Percentiles rank a stretch among this genome's conserved stretches.
Conservation (phyloP, 192 early-diverging fungal genomes). For the Umbelopsis isabellina region DNA sequence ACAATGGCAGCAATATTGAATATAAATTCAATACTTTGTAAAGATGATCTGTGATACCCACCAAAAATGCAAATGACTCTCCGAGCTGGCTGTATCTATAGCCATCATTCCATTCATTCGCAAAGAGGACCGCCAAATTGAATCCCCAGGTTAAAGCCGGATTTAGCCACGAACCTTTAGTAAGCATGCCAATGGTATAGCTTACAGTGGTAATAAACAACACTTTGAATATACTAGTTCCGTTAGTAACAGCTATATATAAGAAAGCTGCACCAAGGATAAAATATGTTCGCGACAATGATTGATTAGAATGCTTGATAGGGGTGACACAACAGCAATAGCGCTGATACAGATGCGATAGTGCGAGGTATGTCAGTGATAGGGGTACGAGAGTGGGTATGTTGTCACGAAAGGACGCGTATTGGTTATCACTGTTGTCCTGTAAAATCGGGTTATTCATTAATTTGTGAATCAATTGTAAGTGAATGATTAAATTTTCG, state of each 20-base stretch:
- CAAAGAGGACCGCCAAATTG: constrained; percentile 78
- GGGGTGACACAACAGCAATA: constrained; percentile 31
- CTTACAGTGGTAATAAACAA: constrained; percentile 62
- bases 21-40: neutral
- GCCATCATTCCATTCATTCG: constrained; percentile 75
- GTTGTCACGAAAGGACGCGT: constrained; percentile 68
- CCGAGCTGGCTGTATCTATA: constrained; percentile 60
- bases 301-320: constrained; percentile 39
- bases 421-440: constrained; percentile 80
- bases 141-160: constrained; percentile 82
- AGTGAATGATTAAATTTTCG: neutral
- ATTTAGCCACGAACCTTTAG: constrained; percentile 55
- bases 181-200: constrained; percentile 62
- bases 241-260: constrained; percentile 71
- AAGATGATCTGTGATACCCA: neutral
- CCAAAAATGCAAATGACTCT: constrained; percentile 16
- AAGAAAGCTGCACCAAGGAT: constrained; percentile 60
- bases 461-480: neutral
- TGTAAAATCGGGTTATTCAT: constrained; percentile 20
- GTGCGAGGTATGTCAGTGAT: constrained; percentile 46
- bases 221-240: constrained; percentile 80
- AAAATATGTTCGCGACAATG: constrained; percentile 51
- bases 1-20: neutral
- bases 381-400: constrained; percentile 56
- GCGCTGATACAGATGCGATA: constrained; percentile 51